Evolutionary conservation across 1,284 basidiomycete genomes (phyloP), one percentile per base, ranked within the genome.

Genomic region (Puccinia polysora): DNA sequence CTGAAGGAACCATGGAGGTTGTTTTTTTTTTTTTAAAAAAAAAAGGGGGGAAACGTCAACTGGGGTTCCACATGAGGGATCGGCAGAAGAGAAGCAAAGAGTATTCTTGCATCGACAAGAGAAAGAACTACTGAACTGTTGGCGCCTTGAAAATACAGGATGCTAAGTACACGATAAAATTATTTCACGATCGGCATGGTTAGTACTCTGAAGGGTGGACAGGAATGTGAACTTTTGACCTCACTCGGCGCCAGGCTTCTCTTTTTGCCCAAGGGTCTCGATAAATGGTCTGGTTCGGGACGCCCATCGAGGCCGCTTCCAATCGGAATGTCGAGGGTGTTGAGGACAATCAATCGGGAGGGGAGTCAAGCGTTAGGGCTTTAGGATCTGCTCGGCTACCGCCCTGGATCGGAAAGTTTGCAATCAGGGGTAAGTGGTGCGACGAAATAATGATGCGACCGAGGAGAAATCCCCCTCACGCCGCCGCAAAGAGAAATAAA

Each of bases 251-350:
- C 92, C 92, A 97, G 65, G 91, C 90, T 79, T 97, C 92, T 74
- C 88, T 84, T 82, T 90, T 91, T 25, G 90, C 90, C 93, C 92
- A 96, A 65, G 92, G 91, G 80, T 97, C 92, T 25, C 70, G 49
- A 62, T 73, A 73, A 12, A 73, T 4, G n/a, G 60, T 52, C 8
- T 60, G 58, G 25, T 28, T 53, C 12, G 12, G 20, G 58, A 36
- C 20, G 40, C 58, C 58, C 40, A 20, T 34, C 58, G 40, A 38
- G n/a, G 40, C n/a, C n/a, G n/a, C n/a, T n/a, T n/a, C n/a, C n/a
- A n/a, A n/a, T n/a, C n/a, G n/a, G n/a, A n/a, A n/a, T n/a, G n/a
- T n/a, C n/a, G n/a, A n/a, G n/a, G n/a, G n/a, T n/a, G n/a, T 47
- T 43, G 40, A 43, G 40, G 40, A 43, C n/a, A n/a, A n/a, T n/a